Conservation (phyloP, 768 basidiomycete species). For the Auricularia sp. region DNA sequence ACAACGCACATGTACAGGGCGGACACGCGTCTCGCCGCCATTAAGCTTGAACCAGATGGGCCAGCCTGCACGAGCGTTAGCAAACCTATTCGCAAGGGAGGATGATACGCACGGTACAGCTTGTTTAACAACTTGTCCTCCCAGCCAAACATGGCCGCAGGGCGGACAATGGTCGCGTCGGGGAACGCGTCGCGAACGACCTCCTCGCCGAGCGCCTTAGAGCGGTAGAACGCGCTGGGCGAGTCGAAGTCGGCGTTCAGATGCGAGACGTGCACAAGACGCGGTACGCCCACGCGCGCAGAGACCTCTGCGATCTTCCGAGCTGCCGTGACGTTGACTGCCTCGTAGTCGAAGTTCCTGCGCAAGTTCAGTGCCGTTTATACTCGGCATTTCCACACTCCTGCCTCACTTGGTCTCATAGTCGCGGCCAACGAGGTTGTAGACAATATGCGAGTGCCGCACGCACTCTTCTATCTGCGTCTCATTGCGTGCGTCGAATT, state of each 20-base stretch:
- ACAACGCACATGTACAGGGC: constrained; percentile 77
- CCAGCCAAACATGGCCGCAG: constrained; percentile 79
- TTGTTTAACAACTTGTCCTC: constrained; percentile 93
- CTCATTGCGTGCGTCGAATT: constrained; percentile 91
- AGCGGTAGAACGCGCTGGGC: constrained; percentile 70
- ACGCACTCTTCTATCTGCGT: constrained; percentile 88
- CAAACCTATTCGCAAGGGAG: neutral
- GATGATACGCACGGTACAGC: constrained; percentile 61
- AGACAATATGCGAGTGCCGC: constrained; percentile 90
- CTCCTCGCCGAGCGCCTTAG: constrained; percentile 86
- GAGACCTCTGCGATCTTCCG: constrained; percentile 79
- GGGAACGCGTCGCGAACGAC: constrained; percentile 77
- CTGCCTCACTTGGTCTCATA: constrained; percentile 81
- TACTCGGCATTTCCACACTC: neutral
- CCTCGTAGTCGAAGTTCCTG: constrained; percentile 81
- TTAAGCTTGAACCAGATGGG: constrained; percentile 94
- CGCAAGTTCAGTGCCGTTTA: too few relatives aligned
- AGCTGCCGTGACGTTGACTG: constrained; percentile 76
- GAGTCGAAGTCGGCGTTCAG: constrained; percentile 79
- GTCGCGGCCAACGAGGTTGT: constrained; percentile 90
- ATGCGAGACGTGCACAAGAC: constrained; percentile 91
- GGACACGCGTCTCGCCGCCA: constrained; percentile 71
- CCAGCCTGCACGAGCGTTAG: constrained; percentile 45
- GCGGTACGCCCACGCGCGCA: constrained; percentile 63
- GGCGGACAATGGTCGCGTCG: constrained; percentile 78